Percentiles rank a stretch among this genome's conserved stretches.
Evolutionary conservation across 805 yeast genomes (phyloP).

Genomic region (Schizosaccharomyces lindneri): DNA sequence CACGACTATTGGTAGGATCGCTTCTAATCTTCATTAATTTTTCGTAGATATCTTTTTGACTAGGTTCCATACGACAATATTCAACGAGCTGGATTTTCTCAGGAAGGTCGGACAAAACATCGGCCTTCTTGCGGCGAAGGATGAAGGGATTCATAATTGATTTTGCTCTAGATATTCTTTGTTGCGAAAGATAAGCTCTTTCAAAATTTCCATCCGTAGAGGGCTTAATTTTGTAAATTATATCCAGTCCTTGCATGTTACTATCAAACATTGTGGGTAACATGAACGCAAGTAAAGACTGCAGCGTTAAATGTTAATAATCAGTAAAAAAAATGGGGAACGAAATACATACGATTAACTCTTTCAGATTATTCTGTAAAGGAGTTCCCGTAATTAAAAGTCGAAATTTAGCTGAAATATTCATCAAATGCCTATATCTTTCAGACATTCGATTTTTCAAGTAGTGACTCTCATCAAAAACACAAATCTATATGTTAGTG

Average conservation of each 20-base stretch:
- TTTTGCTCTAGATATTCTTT: slow-evolving; percentile 64
- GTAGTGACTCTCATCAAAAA: slow-evolving; percentile 62
- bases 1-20: slow-evolving; percentile 76
- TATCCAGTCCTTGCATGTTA: slow-evolving; percentile 83
- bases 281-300: slow-evolving; percentile 67
- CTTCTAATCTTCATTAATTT: slow-evolving; percentile 73
- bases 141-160: slow-evolving; percentile 70
- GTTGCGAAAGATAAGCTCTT: slow-evolving; percentile 31
- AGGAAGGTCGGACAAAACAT: slow-evolving; percentile 52
- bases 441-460: slow-evolving; percentile 80
- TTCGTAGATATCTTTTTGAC: slow-evolving; percentile 79
- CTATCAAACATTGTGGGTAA: slow-evolving; percentile 59
- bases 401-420: slow-evolving; percentile 67
- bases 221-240: slow-evolving; percentile 60
- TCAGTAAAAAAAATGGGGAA: not conserved
- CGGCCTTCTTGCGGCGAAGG: slow-evolving; percentile 70
- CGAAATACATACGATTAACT: slow-evolving; percentile 25
- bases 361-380: slow-evolving; percentile 71
- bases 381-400: slow-evolving; percentile 89
- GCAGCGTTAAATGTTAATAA: not conserved
- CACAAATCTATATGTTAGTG: slow-evolving; percentile 66
- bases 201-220: slow-evolving; percentile 87
- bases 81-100: slow-evolving; percentile 74
- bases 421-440: slow-evolving; percentile 74
- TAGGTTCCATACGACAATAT: slow-evolving; percentile 79